Evolutionary conservation across 2,329 filamentous ascomycete species (phyloP).

Genomic region (Fusarium globosum): DNA sequence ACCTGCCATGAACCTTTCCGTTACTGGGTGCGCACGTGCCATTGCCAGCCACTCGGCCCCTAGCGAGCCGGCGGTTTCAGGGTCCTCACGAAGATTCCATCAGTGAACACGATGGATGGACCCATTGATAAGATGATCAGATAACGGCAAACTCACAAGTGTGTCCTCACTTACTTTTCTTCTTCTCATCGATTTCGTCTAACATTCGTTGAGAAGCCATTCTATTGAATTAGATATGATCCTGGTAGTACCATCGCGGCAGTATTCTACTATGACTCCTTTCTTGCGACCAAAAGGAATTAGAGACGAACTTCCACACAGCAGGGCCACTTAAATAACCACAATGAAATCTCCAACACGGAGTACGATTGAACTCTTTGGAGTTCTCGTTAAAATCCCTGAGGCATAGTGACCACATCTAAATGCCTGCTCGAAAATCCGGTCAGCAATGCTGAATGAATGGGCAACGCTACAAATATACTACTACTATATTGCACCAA

Average conservation of each 20-base stretch:
- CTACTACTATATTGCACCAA: not conserved
- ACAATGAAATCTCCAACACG: not conserved
- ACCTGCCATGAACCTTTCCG: conserved; percentile 23
- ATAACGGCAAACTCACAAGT: conserved; percentile 13
- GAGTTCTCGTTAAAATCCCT: not conserved
- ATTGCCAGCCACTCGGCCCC: conserved; percentile 23
- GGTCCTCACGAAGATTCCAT: conserved; percentile 16
- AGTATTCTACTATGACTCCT: not conserved
- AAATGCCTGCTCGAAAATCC: not conserved
- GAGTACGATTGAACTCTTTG: not conserved
- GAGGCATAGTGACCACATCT: not conserved
- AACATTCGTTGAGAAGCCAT: not conserved
- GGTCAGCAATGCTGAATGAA: not conserved
- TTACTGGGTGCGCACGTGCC: conserved; percentile 41
- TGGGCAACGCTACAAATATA: not conserved
- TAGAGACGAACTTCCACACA: not conserved
- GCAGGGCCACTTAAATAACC: not conserved
- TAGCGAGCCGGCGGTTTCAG: conserved; percentile 27
- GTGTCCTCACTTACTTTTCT: not conserved
- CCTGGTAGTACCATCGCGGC: not conserved
- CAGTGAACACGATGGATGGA: not conserved
- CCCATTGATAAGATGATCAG: conserved; percentile 39
- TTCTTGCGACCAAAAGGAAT: not conserved
- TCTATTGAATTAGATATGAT: not conserved
- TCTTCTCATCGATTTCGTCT: not conserved